phyloP scores from a whole-genome alignment of 2,329 filamentous ascomycete genomes.

The Cadophora luteo-olivacea region DNA sequence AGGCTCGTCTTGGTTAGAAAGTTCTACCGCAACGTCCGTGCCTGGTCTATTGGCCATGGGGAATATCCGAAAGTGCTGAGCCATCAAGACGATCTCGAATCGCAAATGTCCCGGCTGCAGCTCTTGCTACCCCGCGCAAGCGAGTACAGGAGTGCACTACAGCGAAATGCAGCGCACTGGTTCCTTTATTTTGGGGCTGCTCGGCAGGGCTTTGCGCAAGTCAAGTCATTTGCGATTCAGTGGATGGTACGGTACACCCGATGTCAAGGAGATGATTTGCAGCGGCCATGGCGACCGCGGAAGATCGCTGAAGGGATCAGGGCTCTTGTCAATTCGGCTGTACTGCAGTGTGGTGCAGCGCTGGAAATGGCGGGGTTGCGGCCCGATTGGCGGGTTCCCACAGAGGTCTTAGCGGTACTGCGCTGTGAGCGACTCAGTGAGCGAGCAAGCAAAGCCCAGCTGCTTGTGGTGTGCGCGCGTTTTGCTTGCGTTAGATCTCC shows the following conservation, averaged over 20 bases:
- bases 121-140: conserved; percentile 34
- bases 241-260: background rate
- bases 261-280: conserved; percentile 17
- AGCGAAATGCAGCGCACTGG: background rate
- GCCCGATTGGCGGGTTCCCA: conserved; percentile 34
- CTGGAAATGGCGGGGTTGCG: conserved; percentile 31
- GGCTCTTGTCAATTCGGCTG: conserved; percentile 8
- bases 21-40: conserved; percentile 24
- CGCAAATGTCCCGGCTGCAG: conserved; percentile 10
- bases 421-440: background rate
- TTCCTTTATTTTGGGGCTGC: background rate
- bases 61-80: conserved; percentile 16
- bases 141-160: conserved; percentile 22
- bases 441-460: background rate
- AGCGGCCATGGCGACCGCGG: conserved; percentile 17
- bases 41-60: conserved; percentile 21
- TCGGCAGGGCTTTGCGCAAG: background rate
- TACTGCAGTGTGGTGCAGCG: background rate
- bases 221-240: background rate
- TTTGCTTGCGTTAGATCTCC: conserved; percentile 15
- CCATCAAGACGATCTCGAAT: conserved; percentile 14
- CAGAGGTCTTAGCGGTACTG: conserved; percentile 8
- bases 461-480: background rate
- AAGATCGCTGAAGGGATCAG: conserved; percentile 22
- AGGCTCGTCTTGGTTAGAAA: conserved; percentile 21